Percentiles rank a stretch among this genome's conserved stretches.
These are phyloP conservation scores for Trametes sp. DNA, from an alignment of 1,284 basidiomycete species.

Conservation along the genomic window DNA sequence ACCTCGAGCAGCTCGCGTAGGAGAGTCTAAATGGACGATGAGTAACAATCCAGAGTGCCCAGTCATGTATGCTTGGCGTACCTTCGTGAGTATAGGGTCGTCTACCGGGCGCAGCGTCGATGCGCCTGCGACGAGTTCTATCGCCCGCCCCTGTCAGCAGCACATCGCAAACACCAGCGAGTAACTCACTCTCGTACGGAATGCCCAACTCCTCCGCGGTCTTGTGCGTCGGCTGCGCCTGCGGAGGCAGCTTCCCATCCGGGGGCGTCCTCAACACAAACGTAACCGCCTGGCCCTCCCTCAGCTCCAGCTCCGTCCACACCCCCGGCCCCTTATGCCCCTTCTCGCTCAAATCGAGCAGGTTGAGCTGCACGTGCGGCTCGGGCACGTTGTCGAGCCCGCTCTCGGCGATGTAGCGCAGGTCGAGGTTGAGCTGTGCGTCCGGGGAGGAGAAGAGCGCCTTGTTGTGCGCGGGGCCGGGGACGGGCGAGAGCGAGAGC, in stretches of 20 bases:
- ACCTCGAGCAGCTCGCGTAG: constrained; percentile 63
- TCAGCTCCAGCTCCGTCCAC: constrained; percentile 62
- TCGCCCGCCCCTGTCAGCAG: background rate
- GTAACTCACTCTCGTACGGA: constrained; percentile 50
- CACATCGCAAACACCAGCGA: background rate
- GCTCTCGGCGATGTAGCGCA: constrained; percentile 75
- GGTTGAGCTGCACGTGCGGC: constrained; percentile 63
- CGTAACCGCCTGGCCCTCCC: constrained; percentile 86
- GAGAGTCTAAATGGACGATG: constrained; percentile 49
- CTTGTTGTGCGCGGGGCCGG: constrained; percentile 55
- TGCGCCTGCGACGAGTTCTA: constrained; percentile 56
- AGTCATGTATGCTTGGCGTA: constrained; percentile 32
- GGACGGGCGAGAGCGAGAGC: constrained; percentile 18
- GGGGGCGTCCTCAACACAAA: constrained; percentile 82
- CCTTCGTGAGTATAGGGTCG: constrained; percentile 72
- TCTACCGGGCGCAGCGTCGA: constrained; percentile 58
- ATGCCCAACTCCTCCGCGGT: constrained; percentile 56
- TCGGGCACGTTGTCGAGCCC: constrained; percentile 54
- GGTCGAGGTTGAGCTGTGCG: constrained; percentile 69
- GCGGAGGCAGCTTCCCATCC: constrained; percentile 34
- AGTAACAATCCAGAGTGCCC: background rate
- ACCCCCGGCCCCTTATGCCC: constrained; percentile 72
- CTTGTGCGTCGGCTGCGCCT: constrained; percentile 43
- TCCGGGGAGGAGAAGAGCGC: constrained; percentile 68
- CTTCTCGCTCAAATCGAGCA: constrained; percentile 66